Percentiles rank a stretch among this genome's conserved stretches.
phyloP scores from a whole-genome alignment of 768 basidiomycete genomes.

The Pleurotus giganteus region DNA sequence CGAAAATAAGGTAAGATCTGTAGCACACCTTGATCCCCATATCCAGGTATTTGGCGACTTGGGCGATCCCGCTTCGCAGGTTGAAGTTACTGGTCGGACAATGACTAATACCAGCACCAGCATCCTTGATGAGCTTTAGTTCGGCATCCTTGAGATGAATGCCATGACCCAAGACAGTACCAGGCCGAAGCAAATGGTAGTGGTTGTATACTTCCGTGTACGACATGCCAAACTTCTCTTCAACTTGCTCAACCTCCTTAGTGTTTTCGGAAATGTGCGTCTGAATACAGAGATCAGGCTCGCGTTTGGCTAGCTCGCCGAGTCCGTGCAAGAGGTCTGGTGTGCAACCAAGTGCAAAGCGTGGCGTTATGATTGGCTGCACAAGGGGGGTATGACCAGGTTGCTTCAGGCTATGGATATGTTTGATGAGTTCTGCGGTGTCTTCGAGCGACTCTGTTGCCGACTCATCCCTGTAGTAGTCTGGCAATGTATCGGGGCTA shows the following conservation, averaged over 20 bases:
- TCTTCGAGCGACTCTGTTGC: conserved; percentile 53
- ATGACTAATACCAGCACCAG: conserved; percentile 79
- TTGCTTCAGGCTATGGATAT: conserved; percentile 59
- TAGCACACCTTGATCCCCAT: conserved; percentile 62
- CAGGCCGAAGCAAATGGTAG: conserved; percentile 68
- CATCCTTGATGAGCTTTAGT: conserved; percentile 63
- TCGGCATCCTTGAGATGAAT: conserved; percentile 77
- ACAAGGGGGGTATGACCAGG: conserved; percentile 54
- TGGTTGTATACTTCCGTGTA: conserved; percentile 85
- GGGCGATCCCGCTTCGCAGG: conserved; percentile 80
- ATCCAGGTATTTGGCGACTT: conserved; percentile 80
- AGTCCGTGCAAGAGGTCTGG: conserved; percentile 59
- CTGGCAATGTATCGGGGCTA: conserved; percentile 48
- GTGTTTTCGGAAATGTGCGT: conserved; percentile 91
- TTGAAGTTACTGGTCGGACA: conserved; percentile 97
- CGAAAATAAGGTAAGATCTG: too few species aligned
- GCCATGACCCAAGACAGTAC: conserved; percentile 88
- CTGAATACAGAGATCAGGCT: conserved; percentile 73
- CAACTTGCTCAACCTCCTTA: conserved; percentile 67
- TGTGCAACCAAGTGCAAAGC: conserved; percentile 91
- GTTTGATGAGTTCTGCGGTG: conserved; percentile 64
- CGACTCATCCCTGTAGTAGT: conserved; percentile 66
- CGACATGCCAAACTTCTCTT: conserved; percentile 62
- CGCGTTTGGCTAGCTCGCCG: conserved; percentile 54
- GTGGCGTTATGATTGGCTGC: conserved; percentile 88